Base-by-base conservation (phyloP, 2,329 filamentous ascomycete species). In the Didymella keratinophila region DNA sequence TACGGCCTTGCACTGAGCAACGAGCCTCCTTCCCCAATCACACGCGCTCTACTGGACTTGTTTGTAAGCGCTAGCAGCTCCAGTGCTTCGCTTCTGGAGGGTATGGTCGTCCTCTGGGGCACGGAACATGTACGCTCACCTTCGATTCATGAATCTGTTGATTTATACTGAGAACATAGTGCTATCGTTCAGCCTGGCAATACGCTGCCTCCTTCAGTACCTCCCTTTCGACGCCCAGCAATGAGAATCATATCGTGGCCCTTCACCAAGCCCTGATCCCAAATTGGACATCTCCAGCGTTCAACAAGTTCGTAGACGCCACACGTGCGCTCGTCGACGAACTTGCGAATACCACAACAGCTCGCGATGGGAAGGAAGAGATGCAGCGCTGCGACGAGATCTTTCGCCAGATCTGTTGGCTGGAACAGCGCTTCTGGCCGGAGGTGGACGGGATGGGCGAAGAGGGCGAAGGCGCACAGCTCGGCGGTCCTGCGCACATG, bases 81-180 rank as follows among this genome's bases (percentile, higher is more conserved):
- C 0, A 80, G 79, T 8, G 78, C 79, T 2, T 81, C 77, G 1
- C 71, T 91, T 69, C 77, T 93, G 2, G 89, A 92, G 71, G 89
- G 87, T 6, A 80, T 91, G 61, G 83, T 91, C 2, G 82, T 91
- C n/a, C 83, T 93, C 23, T 93, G 89, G 87, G 87, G 86, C n/a
- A 92, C 88, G 1, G 90, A 94, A 76, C 86, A 83, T 63, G 80
- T 81, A 76, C 44, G 78, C 71, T 21, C 3, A 12, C 30, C 6
- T 37, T 11, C 23, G 23, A 16, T 20, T 9, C 25, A 5, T 16
- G 16, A 7, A 11, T 3, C 16, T 16, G 18, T n/a, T 4, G 16
- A 16, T 23, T 36, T 32, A 27, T 61, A 67, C 47, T 73, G 47
- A 36, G 32, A 20, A 37, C 5, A 21, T 53, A 81, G 78, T 79